Conservation (phyloP, 1,284 basidiomycete genomes). For the Austropuccinia psidii region DNA sequence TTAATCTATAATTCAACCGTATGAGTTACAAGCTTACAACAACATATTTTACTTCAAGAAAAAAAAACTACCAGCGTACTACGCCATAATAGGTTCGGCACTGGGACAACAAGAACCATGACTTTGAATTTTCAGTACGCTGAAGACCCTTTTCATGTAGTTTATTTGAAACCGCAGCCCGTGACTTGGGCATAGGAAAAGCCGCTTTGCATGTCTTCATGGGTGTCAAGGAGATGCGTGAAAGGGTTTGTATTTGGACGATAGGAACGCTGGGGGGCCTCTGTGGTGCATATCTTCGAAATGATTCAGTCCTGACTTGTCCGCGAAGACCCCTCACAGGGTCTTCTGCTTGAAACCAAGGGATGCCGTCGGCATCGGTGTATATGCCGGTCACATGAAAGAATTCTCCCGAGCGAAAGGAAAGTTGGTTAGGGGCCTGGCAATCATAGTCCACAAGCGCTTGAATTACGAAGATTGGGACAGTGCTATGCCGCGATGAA, state of each 20-base stretch:
- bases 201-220: too few species aligned
- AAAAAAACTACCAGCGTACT: too few species aligned
- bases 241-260: not conserved
- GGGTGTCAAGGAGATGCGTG: not conserved
- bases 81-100: too few species aligned
- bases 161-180: too few species aligned
- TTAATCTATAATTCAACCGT: not conserved
- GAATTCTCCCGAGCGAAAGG: slow-evolving; percentile 6
- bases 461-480: slow-evolving; percentile 4
- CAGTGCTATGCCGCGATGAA: too few species aligned
- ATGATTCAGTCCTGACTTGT: not conserved
- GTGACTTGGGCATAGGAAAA: too few species aligned
- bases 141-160: too few species aligned
- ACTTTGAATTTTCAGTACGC: too few species aligned
- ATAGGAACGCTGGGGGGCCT: not conserved
- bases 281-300: not conserved
- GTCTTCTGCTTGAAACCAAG: slow-evolving; percentile 19
- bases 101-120: too few species aligned
- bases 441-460: not conserved
- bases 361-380: not conserved
- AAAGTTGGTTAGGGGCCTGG: not conserved
- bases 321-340: not conserved
- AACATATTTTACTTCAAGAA: too few species aligned
- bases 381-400: not conserved
- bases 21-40: not conserved